Evolutionary conservation across 2,329 filamentous ascomycete species (phyloP), one percentile per base, ranked within the genome.

Genomic region (Pseudonectria foliicola): DNA sequence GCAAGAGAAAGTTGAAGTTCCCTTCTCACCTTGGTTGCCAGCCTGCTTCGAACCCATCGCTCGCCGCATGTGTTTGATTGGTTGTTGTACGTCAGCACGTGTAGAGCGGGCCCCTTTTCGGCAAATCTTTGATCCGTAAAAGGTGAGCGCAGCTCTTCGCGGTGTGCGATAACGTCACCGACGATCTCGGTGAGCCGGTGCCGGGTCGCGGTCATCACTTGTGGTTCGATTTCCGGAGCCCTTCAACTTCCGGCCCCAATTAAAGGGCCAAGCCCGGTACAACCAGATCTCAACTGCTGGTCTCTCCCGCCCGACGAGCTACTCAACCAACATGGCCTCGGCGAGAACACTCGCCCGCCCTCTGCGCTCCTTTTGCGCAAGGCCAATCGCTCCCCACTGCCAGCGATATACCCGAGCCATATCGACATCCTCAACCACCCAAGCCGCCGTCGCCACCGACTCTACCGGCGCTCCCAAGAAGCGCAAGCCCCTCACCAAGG

Each of bases 401-500:
- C 42, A 41, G 14, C 36, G 42, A 34, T 45, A 30, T 32, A 33
- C 42, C 33, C 45, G 49, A 18, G 28, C 44, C 13, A 48, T 55
- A 33, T 35, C 50, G 11, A 48, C 48, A 16, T 43, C 48, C 11
- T 34, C 49, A 15, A 43, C 39, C 24, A 29, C 45, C 29, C 31
- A 44, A 33, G 42, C 42, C 16, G 35, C 45, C 21, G 38, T 43
- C 10, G 37, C 48, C 33, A 44, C 43, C 23, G 34, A 35, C 27
- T 34, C 52, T 13, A 26, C 46, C 46, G 45, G 52, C 40, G 37
- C 53, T 43, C 42, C 55, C 34, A 59, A 60, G 46, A 65, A 63
- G 50, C 66, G 55, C 40, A 77, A 81, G 56, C 71, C 80, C 8
- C 67, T 92, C 30, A 85, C 78, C 21, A 63, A 74, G 44, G 70